Base-by-base conservation (phyloP, 495 filamentous ascomycete genomes). In the Eremomyces bilateralis region DNA sequence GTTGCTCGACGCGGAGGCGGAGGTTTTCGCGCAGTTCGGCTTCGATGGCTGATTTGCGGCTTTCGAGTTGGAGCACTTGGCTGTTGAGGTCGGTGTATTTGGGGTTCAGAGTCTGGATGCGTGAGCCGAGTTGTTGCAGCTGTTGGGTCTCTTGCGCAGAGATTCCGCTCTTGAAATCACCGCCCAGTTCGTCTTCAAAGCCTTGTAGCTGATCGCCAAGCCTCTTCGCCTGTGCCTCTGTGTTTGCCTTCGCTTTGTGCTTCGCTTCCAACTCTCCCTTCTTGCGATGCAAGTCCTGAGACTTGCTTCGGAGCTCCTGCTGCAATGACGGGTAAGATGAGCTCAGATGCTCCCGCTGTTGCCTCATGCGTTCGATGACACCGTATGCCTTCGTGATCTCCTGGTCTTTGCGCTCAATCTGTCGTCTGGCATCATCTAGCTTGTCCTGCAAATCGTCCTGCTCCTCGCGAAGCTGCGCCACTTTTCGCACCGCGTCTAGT, bases 131-230 rank as follows among this genome's bases (percentile, higher is more conserved):
- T 8, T 59, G 59, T 40, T 90, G 80, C 2, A 99, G 61, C 43
- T 67, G 70, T 21, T 64, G 62, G 52, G 95, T 90, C 56, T 99
- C 88, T 17, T 73, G 69, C 6, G 64, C 62, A 13, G 75, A 78
- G 17, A 99, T 63, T 13, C 78, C 69, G 49, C 94, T 95, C 57
- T 90, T 91, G 62, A 94, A 95, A 12, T 83, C 72, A 3, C 82
- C 78, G 1, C 63, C 63, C 33, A 93, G 51, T 50, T 99, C 88
- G 8, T 69, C 63, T 47, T 84, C 67, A 44, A 82, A 75, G 0
- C 74, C 69, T 21, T 50, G 61, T 36, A 84, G 63, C 40, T 79
- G 75, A 31, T 81, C 76, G 31, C 69, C 69, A 28, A 85, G 56
- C 33, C 76, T 68, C 39, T 76, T 78, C 43, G 92, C 58, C 38